Conservation (phyloP, 345 rosid species). For the Citrus reticulata region DNA sequence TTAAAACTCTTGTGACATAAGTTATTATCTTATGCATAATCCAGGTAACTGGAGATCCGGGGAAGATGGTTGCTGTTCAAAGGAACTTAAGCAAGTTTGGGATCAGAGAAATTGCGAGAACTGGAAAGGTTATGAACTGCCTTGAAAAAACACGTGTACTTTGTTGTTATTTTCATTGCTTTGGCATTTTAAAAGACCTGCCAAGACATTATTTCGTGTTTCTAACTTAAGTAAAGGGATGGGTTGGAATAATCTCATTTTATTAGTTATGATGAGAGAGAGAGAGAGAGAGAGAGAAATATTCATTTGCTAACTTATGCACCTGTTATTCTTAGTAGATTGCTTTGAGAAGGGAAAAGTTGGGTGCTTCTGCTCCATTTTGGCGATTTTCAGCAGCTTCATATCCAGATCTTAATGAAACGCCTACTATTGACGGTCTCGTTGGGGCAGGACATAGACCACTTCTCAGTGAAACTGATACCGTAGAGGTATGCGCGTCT, state of each 20-base stretch:
- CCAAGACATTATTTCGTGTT: background rate
- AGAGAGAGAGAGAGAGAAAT: background rate
- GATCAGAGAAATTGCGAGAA: slow-evolving; percentile 83
- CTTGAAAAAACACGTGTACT: background rate
- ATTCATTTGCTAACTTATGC: background rate
- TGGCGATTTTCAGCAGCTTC: slow-evolving; percentile 98
- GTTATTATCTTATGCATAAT: background rate
- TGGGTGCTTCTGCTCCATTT: slow-evolving; percentile 93
- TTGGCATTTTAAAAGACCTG: background rate
- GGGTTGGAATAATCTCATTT: background rate
- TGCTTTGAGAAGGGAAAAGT: slow-evolving; percentile 86
- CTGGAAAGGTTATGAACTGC: slow-evolving; percentile 47
- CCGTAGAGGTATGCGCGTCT: slow-evolving; percentile 54
- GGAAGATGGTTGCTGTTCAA: slow-evolving; percentile 87
- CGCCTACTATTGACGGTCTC: slow-evolving; percentile 37
- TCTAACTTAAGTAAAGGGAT: background rate
- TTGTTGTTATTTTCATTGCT: slow-evolving; percentile 3
- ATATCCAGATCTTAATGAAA: slow-evolving; percentile 81
- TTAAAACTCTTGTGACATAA: background rate
- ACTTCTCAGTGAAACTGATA: slow-evolving; percentile 34
- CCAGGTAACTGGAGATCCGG: slow-evolving; percentile 98
- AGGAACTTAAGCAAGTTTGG: slow-evolving; percentile 89
- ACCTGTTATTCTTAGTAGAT: slow-evolving; percentile 42
- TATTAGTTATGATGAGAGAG: background rate
- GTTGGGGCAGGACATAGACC: slow-evolving; percentile 38